A percentile compares a stretch with the other conserved stretches of the same genome.
Conservation (phyloP, 2,329 filamentous ascomycete species). For the Dactylellina haptotyla region DNA sequence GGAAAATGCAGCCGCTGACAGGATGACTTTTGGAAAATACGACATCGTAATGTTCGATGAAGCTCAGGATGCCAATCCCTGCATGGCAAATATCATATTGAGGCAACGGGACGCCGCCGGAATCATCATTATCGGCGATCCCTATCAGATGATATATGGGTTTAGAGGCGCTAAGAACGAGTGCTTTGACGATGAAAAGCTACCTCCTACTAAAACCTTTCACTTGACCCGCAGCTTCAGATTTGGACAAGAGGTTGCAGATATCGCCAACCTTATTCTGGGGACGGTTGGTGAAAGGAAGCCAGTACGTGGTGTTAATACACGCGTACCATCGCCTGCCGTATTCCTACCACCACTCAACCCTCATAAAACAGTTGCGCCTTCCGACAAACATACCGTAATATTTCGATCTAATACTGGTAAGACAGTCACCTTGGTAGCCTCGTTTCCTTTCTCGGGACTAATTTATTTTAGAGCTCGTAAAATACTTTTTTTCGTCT, state of each 20-base stretch:
- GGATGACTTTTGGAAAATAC: slow-evolving; percentile 53
- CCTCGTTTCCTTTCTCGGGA: background rate
- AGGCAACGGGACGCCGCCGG: slow-evolving; percentile 52
- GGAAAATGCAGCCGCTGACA: slow-evolving; percentile 30
- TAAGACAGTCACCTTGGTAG: background rate
- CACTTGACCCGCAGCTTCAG: slow-evolving; percentile 56
- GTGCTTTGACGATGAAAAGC: slow-evolving; percentile 54
- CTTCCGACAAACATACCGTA: slow-evolving; percentile 6
- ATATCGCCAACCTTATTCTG: slow-evolving; percentile 52
- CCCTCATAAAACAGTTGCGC: background rate
- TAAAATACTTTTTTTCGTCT: slow-evolving; percentile 45
- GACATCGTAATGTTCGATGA: slow-evolving; percentile 57
- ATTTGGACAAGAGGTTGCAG: slow-evolving; percentile 55
- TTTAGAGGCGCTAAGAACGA: slow-evolving; percentile 56
- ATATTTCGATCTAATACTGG: slow-evolving; percentile 29
- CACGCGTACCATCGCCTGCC: slow-evolving; percentile 28
- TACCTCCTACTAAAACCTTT: slow-evolving; percentile 47
- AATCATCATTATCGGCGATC: slow-evolving; percentile 56
- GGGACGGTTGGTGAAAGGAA: slow-evolving; percentile 46
- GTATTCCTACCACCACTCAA: slow-evolving; percentile 25
- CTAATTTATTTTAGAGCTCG: slow-evolving; percentile 14
- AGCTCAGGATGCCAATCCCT: slow-evolving; percentile 56
- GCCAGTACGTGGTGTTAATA: slow-evolving; percentile 38
- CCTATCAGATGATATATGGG: slow-evolving; percentile 57
- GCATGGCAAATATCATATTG: slow-evolving; percentile 55